Evolutionary conservation across 2,329 filamentous ascomycete genomes (phyloP).

Genomic region (Ophiocordyceps camponoti-leonardi): DNA sequence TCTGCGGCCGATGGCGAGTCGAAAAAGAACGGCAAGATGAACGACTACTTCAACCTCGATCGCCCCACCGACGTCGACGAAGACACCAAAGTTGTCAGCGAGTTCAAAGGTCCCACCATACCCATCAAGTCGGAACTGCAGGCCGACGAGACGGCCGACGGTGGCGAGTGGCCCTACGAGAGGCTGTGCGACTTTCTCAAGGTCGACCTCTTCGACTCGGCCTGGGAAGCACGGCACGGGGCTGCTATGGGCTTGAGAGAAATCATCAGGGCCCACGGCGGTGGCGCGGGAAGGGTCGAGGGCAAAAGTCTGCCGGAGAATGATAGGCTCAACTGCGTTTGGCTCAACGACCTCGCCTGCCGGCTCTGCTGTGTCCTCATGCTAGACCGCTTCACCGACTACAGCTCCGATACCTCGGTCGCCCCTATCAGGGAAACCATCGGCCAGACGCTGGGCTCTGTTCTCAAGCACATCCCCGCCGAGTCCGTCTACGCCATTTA

Average conservation of each 20-base stretch:
- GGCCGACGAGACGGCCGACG: constrained; percentile 57
- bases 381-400: constrained; percentile 93
- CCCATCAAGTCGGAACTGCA: constrained; percentile 79
- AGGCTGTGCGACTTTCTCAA: constrained; percentile 86
- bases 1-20: constrained; percentile 31
- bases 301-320: constrained; percentile 61
- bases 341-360: constrained; percentile 91
- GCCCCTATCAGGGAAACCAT: constrained; percentile 92
- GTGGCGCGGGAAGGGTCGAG: constrained; percentile 62
- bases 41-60: constrained; percentile 85
- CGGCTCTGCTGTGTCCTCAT: constrained; percentile 91
- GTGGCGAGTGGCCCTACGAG: constrained; percentile 85
- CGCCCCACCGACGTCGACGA: constrained; percentile 65
- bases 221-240: constrained; percentile 92
- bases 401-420: constrained; percentile 92
- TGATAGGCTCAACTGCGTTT: constrained; percentile 59
- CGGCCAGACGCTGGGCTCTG: constrained; percentile 80
- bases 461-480: constrained; percentile 67
- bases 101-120: constrained; percentile 74
- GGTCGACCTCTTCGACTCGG: constrained; percentile 79
- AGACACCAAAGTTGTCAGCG: constrained; percentile 78
- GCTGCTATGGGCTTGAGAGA: constrained; percentile 91
- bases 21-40: constrained; percentile 45
- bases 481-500: constrained; percentile 74
- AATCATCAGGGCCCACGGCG: constrained; percentile 79